Percentiles rank a stretch among this genome's conserved stretches.
These are phyloP conservation scores for Eucommia ulmoides DNA, from an alignment of 257 asterid genomes.

Conservation along the genomic window DNA sequence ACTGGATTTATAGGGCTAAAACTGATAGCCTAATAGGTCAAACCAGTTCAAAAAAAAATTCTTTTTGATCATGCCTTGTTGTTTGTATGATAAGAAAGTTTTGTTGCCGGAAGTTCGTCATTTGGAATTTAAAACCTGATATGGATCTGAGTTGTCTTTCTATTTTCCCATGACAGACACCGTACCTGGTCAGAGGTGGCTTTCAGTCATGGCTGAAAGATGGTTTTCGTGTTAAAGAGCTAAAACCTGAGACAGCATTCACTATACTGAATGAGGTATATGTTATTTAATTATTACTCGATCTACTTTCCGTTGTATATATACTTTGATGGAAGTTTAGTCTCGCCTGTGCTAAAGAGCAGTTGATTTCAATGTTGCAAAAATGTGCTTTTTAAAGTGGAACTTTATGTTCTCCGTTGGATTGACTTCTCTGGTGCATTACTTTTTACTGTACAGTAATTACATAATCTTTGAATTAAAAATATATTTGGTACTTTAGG, in stretches of 20 bases:
- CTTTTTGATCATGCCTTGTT: neutral
- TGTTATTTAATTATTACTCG: no score
- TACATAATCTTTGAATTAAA: no score
- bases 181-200: constrained; percentile 79
- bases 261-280: constrained; percentile 70
- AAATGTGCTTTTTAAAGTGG: no score
- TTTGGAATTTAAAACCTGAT: neutral
- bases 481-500: no score
- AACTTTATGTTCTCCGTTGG: no score
- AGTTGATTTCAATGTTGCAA: no score
- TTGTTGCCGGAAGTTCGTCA: neutral
- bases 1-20: neutral
- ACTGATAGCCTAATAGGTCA: neutral
- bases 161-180: constrained; percentile 26
- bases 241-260: constrained; percentile 73
- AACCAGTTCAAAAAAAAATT: neutral
- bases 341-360: no score
- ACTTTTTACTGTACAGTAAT: no score
- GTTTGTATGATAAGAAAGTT: neutral
- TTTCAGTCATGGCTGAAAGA: constrained; percentile 71
- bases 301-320: no score
- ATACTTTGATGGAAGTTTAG: no score
- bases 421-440: no score
- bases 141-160: neutral
- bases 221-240: constrained; percentile 63